Evolutionary conservation across 2,329 filamentous ascomycete species (phyloP), one percentile per base, ranked within the genome.

Genomic region (Pleoardoris graminearum): DNA sequence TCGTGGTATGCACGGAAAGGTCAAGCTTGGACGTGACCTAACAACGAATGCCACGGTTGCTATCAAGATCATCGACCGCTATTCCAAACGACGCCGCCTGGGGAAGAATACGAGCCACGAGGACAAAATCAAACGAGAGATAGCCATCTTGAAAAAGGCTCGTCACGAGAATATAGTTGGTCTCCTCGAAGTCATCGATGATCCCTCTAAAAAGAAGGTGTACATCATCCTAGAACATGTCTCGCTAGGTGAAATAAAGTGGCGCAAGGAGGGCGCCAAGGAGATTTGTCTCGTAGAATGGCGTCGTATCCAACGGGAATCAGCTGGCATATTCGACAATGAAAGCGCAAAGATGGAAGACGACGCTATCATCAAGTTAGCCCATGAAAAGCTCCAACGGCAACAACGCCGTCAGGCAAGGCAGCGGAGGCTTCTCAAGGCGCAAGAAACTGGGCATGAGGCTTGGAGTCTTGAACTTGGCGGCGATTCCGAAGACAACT

Each of bases 191-290:
- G 92, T 99, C 66, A 97, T 99, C 65, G 94, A 99, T 71, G 94
- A 99, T 70, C 93, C 93, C 1, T 90, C 91, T 66, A 85, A 91
- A 53, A 94, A 95, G 77, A 99, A 99, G 77, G 96, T 99, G 57
- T 99, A 99, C 76, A 93, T 99, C 77, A 90, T 97, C 17, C 82
- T 99, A 37, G 94, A 99, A 73, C 93, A 93, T 73, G 92, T 97
- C 51, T 91, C 97, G 70, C 83, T 93, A 35, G 93, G 94, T 46
- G 94, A 99, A 75, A 90, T 99, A 51, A 83, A 91, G 42, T 99
- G 94, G 94, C 85, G 94, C 49, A 93, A 89, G 71, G 91, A 92
- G 75, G 93, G 91, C 5, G 80, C 91, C 6, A 88, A 87, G 50
- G 89, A 91, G 66, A 89, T 97, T 59, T 90, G 90, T 63, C 80